phyloP scores from a whole-genome alignment of 2,329 filamentous ascomycete genomes.

The Botrytis sinoallii region DNA sequence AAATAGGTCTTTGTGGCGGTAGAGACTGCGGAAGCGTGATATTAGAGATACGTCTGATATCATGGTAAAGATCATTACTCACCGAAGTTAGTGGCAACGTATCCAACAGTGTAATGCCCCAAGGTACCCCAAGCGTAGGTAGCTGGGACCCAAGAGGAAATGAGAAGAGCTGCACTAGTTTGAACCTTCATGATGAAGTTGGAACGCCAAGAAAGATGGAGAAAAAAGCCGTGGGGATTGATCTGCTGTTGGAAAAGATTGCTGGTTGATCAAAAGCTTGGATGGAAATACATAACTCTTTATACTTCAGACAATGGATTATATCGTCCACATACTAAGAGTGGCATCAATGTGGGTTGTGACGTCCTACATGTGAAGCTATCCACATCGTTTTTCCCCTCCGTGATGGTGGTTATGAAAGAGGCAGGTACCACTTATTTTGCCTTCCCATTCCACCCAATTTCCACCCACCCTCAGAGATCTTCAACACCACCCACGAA shows the following conservation, averaged over 20 bases:
- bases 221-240: neutral
- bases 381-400: neutral
- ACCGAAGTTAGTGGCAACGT: conserved; percentile 56
- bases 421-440: conserved; percentile 14
- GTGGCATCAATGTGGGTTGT: neutral
- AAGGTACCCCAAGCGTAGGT: conserved; percentile 42
- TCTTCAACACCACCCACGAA: neutral
- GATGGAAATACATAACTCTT: neutral
- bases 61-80: neutral
- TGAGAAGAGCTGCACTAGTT: conserved; percentile 20
- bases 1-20: conserved; percentile 56
- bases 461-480: neutral
- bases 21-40: conserved; percentile 41
- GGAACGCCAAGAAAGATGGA: neutral
- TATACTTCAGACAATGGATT: neutral
- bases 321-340: neutral
- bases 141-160: conserved; percentile 23
- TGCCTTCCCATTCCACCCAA: neutral
- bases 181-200: conserved; percentile 17
- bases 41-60: neutral
- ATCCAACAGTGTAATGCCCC: conserved; percentile 64
- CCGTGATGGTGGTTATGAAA: conserved; percentile 4
- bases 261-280: neutral
- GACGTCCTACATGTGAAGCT: neutral
- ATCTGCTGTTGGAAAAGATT: neutral